Percentiles rank a stretch among this genome's conserved stretches.
phyloP scores from a whole-genome alignment of 192 early-diverging fungal genomes.

The Backusella macrospora region DNA sequence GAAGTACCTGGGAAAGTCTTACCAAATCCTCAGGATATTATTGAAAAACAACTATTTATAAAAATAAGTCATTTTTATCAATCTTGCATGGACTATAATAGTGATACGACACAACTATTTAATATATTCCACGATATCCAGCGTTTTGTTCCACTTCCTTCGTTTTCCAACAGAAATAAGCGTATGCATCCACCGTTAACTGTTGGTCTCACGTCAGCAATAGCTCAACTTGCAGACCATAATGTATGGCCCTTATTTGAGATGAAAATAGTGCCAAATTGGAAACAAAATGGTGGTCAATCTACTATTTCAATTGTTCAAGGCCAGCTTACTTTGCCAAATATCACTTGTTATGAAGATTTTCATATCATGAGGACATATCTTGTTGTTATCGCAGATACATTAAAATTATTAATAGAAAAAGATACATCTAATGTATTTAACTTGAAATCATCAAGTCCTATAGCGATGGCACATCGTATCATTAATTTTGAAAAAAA shows the following conservation, averaged over 20 bases:
- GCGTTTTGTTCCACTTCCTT: constrained; percentile 26
- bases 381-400: constrained; percentile 45
- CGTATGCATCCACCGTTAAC: not conserved
- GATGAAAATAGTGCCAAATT: constrained; percentile 52
- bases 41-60: constrained; percentile 55
- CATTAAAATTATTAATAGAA: constrained; percentile 43
- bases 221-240: constrained; percentile 1
- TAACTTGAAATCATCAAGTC: constrained; percentile 24
- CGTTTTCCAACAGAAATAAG: not conserved
- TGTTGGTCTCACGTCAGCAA: not conserved
- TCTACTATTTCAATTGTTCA: constrained; percentile 50
- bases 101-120: constrained; percentile 42
- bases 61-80: constrained; percentile 61
- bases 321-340: constrained; percentile 60
- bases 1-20: not conserved
- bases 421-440: constrained; percentile 26
- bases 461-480: constrained; percentile 43
- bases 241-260: constrained; percentile 48
- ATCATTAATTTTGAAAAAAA: constrained; percentile 64
- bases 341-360: constrained; percentile 63
- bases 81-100: constrained; percentile 57
- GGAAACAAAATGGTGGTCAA: constrained; percentile 51
- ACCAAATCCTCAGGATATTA: constrained; percentile 39
- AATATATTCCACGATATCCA: constrained; percentile 44
- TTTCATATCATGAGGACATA: constrained; percentile 48